Evolutionary conservation across 1,284 basidiomycete species (phyloP).

Genomic region (Ustilago hordei): DNA sequence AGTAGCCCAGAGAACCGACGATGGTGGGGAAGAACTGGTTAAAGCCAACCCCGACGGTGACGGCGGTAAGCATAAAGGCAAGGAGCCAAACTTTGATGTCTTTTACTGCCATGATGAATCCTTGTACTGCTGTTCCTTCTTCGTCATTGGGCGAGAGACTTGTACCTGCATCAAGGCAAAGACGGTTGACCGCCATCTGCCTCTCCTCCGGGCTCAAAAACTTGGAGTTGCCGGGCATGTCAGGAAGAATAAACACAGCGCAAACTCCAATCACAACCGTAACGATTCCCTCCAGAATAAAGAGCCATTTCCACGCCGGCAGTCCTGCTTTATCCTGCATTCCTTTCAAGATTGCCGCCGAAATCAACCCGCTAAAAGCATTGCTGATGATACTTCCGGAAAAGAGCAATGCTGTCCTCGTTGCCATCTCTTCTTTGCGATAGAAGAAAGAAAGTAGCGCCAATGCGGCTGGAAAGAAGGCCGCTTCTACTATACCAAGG

Average conservation of each 20-base stretch:
- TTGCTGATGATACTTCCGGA: constrained; percentile 58
- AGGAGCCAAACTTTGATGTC: constrained; percentile 56
- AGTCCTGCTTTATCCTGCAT: constrained; percentile 44
- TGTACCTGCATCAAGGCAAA: constrained; percentile 75
- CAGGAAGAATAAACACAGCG: constrained; percentile 49
- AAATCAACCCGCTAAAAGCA: constrained; percentile 60
- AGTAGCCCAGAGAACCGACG: constrained; percentile 52
- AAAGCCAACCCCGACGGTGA: constrained; percentile 38
- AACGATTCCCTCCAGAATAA: constrained; percentile 56
- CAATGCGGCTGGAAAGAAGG: constrained; percentile 64
- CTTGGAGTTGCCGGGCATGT: constrained; percentile 56
- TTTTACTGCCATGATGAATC: constrained; percentile 45
- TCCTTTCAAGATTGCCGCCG: constrained; percentile 45
- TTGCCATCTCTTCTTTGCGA: constrained; percentile 68
- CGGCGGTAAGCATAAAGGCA: constrained; percentile 49
- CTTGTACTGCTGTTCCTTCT: constrained; percentile 72
- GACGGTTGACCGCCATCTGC: constrained; percentile 46
- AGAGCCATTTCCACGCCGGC: constrained; percentile 60
- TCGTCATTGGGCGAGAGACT: constrained; percentile 71
- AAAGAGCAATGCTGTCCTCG: constrained; percentile 68
- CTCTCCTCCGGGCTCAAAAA: constrained; percentile 49
- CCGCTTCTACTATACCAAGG: constrained; percentile 65
- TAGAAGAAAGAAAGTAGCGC: constrained; percentile 69
- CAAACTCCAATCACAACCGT: constrained; percentile 39
- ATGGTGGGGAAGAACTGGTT: constrained; percentile 69